Evolutionary conservation across 768 basidiomycete species (phyloP), one percentile per base, ranked within the genome.

Genomic region (Boletus subparvulus): DNA sequence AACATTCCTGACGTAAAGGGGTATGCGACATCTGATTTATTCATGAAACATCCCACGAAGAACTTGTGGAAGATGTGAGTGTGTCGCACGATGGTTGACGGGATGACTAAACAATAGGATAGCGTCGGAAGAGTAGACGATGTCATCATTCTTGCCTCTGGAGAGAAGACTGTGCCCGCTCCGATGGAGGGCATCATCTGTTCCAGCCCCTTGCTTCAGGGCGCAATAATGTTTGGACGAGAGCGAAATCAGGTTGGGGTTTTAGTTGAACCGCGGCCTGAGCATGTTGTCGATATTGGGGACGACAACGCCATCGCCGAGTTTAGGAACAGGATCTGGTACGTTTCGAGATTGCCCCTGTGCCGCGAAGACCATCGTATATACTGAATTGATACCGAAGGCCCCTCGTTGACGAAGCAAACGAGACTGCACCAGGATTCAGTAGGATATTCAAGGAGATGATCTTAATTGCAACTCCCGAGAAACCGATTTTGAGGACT

Each of bases 381-480:
- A 26, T 26, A 6, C 26, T 26, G 26, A 26, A 26, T 6, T 26
- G 26, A 26, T 26, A 26, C 26, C 26, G 5, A 33, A 78, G 76
- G 73, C 70, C 75, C 0, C 39, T 60, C 16, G 69, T 81, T 1
- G 74, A 78, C 19, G 74, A 77, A 26, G 79, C 77, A 0, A 80
- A 80, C 55, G 58, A 48, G 16, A 56, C 58, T 0, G 69, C 77
- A 0, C 79, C 78, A 0, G 64, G 73, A 0, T 78, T 75, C 44
- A 77, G 76, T 35, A 66, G 74, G 9, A 71, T 80, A 7, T 80
- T 77, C 71, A 79, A 78, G 64, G 78, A 83, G 61, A 78, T 82
- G 80, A 81, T 83, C 41, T 35, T 82, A 14, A 64, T 81, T 14
- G 66, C 79, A 0, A 58, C 63, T 0, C 45, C 66, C 28, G 67